Percentiles rank a stretch among this genome's conserved stretches.
These are phyloP conservation scores for Pseudofabraea citricarpa DNA, from an alignment of 2,329 filamentous ascomycete species.

Conservation along the genomic window DNA sequence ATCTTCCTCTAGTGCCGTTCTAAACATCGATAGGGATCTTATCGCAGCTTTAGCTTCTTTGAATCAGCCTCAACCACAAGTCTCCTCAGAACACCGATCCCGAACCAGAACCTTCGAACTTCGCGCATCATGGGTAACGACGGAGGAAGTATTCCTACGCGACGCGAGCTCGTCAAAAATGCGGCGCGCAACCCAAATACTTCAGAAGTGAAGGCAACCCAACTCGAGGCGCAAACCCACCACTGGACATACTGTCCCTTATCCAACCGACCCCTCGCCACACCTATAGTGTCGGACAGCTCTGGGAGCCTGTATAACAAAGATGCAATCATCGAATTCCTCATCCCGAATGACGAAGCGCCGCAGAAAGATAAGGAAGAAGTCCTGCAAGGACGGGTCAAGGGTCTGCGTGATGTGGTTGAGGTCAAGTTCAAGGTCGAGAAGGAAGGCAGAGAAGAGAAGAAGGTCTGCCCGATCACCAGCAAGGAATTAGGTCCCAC, in stretches of 20 bases:
- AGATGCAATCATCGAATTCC: conserved; percentile 72
- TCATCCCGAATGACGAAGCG: conserved; percentile 50
- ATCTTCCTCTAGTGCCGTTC: no score
- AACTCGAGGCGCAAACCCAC: conserved; percentile 79
- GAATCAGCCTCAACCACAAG: no score
- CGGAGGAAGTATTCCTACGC: conserved; percentile 91
- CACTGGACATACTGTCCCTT: conserved; percentile 84
- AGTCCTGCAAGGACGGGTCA: conserved; percentile 59
- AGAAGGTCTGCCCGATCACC: conserved; percentile 82
- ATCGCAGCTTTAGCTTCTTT: no score
- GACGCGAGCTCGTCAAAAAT: conserved; percentile 92
- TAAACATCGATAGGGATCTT: no score
- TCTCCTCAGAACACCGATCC: no score
- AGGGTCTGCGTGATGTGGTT: conserved; percentile 78
- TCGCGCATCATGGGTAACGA: conserved; percentile 94
- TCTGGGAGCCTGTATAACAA: conserved; percentile 90
- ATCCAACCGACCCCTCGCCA: conserved; percentile 67
- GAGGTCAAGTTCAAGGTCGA: conserved; percentile 68
- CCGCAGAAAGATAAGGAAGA: conserved; percentile 56
- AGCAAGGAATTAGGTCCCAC: conserved; percentile 77
- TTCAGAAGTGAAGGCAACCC: conserved; percentile 83
- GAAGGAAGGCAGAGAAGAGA: conserved; percentile 43
- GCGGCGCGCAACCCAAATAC: conserved; percentile 78
- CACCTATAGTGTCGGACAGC: conserved; percentile 74
- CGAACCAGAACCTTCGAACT: no score